Evolutionary conservation across 306 rosid species (phyloP).

Genomic region (Astragalus glycyphyllos): DNA sequence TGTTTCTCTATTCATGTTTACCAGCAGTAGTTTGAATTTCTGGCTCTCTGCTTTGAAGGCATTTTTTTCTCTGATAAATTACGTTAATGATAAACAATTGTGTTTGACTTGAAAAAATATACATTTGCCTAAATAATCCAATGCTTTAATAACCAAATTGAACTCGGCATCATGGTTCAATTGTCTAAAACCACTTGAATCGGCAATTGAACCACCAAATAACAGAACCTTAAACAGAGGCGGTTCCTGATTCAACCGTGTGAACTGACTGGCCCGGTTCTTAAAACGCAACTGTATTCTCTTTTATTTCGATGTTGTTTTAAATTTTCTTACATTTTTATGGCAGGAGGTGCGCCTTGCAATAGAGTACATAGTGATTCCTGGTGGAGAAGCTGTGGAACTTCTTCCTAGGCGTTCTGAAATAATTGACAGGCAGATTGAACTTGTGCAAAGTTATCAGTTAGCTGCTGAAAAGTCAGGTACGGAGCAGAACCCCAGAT

Average conservation of each 20-base stretch:
- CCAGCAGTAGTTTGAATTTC: conserved; percentile 8
- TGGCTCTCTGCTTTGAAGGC: conserved; percentile 12
- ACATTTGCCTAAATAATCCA: not conserved
- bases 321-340: conserved; percentile 12
- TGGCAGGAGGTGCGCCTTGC: conserved; percentile 97
- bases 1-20: conserved; percentile 21
- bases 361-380: conserved; percentile 95
- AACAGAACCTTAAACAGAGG: too few species aligned
- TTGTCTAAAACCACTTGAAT: too few species aligned
- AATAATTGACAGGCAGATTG: conserved; percentile 89
- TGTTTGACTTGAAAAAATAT: not conserved
- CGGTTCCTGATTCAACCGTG: too few species aligned
- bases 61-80: not conserved
- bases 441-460: conserved; percentile 90
- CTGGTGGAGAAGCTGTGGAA: conserved; percentile 98
- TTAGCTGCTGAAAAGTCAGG: conserved; percentile 94
- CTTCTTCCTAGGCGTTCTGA: conserved; percentile 95
- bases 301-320: not conserved
- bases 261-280: too few species aligned
- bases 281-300: not conserved
- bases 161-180: too few species aligned
- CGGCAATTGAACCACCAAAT: too few species aligned
- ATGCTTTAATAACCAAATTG: too few species aligned
- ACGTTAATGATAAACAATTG: conserved; percentile 2
- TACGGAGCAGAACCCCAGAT: conserved; percentile 82